Conservation (phyloP, 2,329 filamentous ascomycete genomes). For the Metarhizium album region DNA sequence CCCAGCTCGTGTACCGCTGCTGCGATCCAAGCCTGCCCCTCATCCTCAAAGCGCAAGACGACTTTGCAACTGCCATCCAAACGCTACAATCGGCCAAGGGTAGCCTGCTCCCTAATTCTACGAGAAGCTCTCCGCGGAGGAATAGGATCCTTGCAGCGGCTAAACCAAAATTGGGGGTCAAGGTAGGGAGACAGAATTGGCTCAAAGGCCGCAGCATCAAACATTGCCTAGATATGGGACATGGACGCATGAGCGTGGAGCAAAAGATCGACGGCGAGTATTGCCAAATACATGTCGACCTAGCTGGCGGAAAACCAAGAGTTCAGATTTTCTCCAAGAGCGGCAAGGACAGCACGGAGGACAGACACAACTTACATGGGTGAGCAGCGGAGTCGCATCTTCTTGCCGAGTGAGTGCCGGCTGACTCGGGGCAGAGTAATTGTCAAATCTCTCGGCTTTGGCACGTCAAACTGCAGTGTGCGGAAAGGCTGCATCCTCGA, state of each 20-base stretch:
- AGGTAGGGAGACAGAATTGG: conserved; percentile 54
- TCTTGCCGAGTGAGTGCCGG: conserved; percentile 4
- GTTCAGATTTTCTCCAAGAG: conserved; percentile 88
- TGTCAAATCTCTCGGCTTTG: conserved; percentile 52
- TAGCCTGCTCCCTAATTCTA: conserved; percentile 11
- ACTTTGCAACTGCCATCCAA: conserved; percentile 49
- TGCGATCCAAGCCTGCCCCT: conserved; percentile 62
- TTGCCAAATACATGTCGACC: conserved; percentile 75
- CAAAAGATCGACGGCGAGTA: conserved; percentile 84
- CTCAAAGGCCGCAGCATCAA: conserved; percentile 61
- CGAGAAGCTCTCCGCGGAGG: conserved; percentile 4
- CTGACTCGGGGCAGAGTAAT: conserved; percentile 36
- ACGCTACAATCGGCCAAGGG: conserved; percentile 32
- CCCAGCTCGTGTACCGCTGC: conserved; percentile 39
- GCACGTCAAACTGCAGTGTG: conserved; percentile 45
- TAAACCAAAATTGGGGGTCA: conserved; percentile 46
- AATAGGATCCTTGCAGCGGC: conserved; percentile 22
- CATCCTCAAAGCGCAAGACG: conserved; percentile 58
- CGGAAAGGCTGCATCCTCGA: conserved; percentile 64
- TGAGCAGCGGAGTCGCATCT: conserved; percentile 17
- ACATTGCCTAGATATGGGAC: conserved; percentile 58
- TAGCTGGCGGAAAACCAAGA: conserved; percentile 38
- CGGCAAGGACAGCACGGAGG: conserved; percentile 75
- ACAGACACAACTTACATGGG: conserved; percentile 51
- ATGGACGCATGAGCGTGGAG: conserved; percentile 59